Evolutionary conservation across 1,284 basidiomycete species (phyloP).

Genomic region (Cerrena zonata): DNA sequence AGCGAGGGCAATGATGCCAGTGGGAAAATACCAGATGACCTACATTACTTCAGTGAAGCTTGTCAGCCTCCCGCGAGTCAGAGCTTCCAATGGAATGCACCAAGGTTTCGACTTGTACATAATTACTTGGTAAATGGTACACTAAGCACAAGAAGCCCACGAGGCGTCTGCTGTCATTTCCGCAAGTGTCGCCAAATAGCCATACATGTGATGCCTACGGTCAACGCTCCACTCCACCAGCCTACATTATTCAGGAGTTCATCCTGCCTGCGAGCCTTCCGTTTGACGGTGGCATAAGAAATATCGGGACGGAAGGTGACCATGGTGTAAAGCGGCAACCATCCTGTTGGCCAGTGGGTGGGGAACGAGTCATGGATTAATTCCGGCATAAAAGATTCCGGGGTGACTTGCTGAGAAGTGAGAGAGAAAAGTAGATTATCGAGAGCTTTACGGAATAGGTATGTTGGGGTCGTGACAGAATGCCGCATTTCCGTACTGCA

Average conservation of each 20-base stretch:
- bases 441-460: constrained; percentile 76
- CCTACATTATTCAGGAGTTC: constrained; percentile 36
- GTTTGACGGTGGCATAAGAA: constrained; percentile 72
- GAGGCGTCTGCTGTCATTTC: constrained; percentile 9
- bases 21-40: constrained; percentile 3
- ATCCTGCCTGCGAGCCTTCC: constrained; percentile 58
- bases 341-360: constrained; percentile 55
- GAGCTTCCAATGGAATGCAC: not conserved
- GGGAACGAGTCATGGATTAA: constrained; percentile 45
- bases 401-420: constrained; percentile 42
- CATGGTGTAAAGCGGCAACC: constrained; percentile 94
- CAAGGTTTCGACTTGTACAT: not conserved
- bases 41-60: not conserved
- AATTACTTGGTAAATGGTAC: not conserved
- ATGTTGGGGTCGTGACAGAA: constrained; percentile 76
- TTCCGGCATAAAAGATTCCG: constrained; percentile 22
- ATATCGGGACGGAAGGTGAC: constrained; percentile 94
- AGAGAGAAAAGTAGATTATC: constrained; percentile 72
- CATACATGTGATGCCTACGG: constrained; percentile 39
- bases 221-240: constrained; percentile 28
- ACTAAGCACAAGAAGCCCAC: not conserved
- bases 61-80: constrained; percentile 8
- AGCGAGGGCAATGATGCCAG: not conserved
- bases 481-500: constrained; percentile 90
- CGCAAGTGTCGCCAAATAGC: constrained; percentile 32